Percentiles rank a stretch among this genome's conserved stretches.
Conservation (phyloP, 495 filamentous ascomycete genomes). For the Podospora pseudopauciseta region DNA sequence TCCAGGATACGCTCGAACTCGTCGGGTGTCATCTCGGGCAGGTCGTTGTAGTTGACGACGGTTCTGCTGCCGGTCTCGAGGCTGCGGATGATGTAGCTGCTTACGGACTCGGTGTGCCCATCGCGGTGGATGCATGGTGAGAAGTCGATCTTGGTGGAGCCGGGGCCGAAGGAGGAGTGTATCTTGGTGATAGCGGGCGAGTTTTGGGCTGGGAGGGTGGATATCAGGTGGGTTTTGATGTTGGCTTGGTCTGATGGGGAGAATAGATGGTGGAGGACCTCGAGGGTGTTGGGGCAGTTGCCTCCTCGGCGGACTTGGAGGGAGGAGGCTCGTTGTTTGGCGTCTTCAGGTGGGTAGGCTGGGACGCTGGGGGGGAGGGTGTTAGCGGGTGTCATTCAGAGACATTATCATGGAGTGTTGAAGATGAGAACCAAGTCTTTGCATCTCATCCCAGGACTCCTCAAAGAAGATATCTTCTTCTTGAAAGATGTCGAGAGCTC, state of each 20-base stretch:
- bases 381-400: background rate
- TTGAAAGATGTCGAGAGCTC: background rate
- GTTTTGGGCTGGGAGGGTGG: constrained; percentile 34
- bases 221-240: constrained; percentile 39
- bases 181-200: constrained; percentile 37
- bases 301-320: constrained; percentile 62
- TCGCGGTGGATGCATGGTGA: constrained; percentile 58
- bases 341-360: constrained; percentile 64
- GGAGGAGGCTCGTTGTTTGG: constrained; percentile 62
- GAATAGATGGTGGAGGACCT: constrained; percentile 63
- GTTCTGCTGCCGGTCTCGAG: constrained; percentile 57
- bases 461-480: background rate
- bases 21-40: constrained; percentile 59
- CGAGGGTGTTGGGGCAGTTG: constrained; percentile 67
- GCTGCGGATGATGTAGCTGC: constrained; percentile 69
- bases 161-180: constrained; percentile 39
- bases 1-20: constrained; percentile 46
- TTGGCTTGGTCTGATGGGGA: constrained; percentile 7
- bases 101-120: constrained; percentile 54
- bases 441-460: background rate
- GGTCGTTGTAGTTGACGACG: constrained; percentile 65
- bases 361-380: constrained; percentile 47
- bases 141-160: constrained; percentile 39
- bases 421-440: background rate
- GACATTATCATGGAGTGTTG: background rate